Percentiles rank a stretch among this genome's conserved stretches.
Evolutionary conservation across 331 rosid genomes (phyloP).

Genomic region (Rhamnella rubrinervis): DNA sequence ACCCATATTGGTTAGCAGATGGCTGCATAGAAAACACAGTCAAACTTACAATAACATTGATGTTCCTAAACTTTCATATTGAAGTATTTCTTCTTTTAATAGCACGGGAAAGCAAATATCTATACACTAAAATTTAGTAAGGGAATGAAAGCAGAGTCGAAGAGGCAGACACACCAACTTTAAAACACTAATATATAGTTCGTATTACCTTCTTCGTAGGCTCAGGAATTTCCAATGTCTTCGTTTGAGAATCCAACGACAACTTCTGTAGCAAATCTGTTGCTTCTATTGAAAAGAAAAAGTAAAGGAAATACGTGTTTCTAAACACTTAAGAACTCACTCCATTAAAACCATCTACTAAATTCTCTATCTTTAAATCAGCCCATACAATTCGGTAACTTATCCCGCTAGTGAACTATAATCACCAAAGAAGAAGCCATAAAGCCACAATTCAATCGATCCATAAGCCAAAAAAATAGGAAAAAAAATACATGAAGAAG

Average conservation of each 20-base stretch:
- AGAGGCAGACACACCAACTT: background rate
- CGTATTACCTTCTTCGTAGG: conserved; percentile 71
- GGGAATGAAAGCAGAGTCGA: too few species aligned
- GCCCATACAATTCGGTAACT: background rate
- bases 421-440: background rate
- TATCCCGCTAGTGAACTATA: too few species aligned
- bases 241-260: conserved; percentile 70
- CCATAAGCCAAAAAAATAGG: background rate
- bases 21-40: conserved; percentile 37
- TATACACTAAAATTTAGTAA: too few species aligned
- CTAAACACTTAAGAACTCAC: background rate
- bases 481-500: background rate
- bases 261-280: conserved; percentile 87
- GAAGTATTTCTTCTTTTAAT: too few species aligned
- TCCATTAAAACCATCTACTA: background rate
- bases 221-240: conserved; percentile 80
- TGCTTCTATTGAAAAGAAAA: conserved; percentile 49
- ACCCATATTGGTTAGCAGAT: conserved; percentile 63
- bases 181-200: background rate
- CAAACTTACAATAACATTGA: background rate
- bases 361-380: background rate
- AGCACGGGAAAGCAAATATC: too few species aligned
- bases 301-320: conserved; percentile 57
- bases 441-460: conserved; percentile 7
- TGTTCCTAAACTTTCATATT: too few species aligned